Base-by-base conservation (phyloP, 2,329 filamentous ascomycete species). In the Fusarium sp. region DNA sequence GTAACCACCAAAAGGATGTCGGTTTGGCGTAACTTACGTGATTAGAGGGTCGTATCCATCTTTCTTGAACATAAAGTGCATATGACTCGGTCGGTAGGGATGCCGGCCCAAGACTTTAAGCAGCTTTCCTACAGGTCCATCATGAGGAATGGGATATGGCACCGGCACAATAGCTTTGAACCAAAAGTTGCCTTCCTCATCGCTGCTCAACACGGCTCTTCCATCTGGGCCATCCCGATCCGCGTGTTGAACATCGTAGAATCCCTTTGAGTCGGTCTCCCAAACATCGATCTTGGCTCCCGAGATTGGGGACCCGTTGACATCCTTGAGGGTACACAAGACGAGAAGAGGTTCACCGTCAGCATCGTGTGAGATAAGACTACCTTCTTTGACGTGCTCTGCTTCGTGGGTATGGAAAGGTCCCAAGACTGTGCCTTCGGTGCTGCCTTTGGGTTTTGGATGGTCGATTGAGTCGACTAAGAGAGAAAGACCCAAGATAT, bases 141-240 rank as follows among this genome's bases (percentile, higher is more conserved):
- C 93, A 72, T 92, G 85, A 2, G 93, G 92, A 72, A 96, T 96
- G 0, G 92, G 90, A 78, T 97, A 97, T 52, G 90, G 89, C 58
- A 97, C 93, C 0, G 94, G 94, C 61, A 90, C 89, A 75, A 97
- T 93, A 0, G 90, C 92, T 73, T 89, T 90, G 82, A 96, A 97
- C 89, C 91, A 96, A 76, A 97, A 70, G 6, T 58, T 46, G 1
- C 74, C 76, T 3, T 75, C 45, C 6, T 58, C 64, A 25, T 76
- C 75, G n/a, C 73, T 77, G 1, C 56, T 60, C 45, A 78, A 54
- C 5, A 76, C 58, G 23, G 69, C 72, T 6, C 77, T 73, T 29
- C 76, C 77, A 60, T 75, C 76, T 1, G 77, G 74, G 1, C 64
- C 84, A 10, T 84, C 78, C 4, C 88, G 80, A 11, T 85, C 85